Evolutionary conservation across 352 stramenopile genomes (phyloP), one percentile per base, ranked within the genome.

Genomic region (Phytophthora pini): DNA sequence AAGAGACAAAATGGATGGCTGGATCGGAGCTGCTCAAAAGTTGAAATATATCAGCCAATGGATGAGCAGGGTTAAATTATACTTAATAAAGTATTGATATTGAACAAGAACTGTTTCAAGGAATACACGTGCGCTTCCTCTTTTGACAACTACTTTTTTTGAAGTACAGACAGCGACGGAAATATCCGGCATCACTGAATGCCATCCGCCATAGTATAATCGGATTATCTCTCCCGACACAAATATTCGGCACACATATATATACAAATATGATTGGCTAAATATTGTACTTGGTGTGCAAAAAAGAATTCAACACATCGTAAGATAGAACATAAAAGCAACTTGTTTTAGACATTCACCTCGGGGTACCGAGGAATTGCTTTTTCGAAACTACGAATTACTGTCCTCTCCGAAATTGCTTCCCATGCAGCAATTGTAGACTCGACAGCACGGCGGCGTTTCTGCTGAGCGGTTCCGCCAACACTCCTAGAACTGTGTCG

Each of bases 1-100:
- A 56, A 56, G 10, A 41, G 50, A 22, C 17, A 17, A 10, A 65
- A 62, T 57, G 27, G 50, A 62, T 67, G 61, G 36, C 13, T 71
- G 55, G 61, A 61, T 54, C 53, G 24, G 46, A 53, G 48, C 38
- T 57, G 2, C 50, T 54, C 34, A 34, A 38, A 58, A 58, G 62
- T 6, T 29, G 20, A 32, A 24, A 3, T 11, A 0, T 17, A 10
- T 55, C 54, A 50, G 7, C 61, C 53, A 68, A 68, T 68, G 10
- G 15, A 34, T 10, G 29, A 31, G 27, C 27, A 9, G 0, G 27
- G 2, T 31, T 7, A 31, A 7, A 31, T 31, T 31, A 4, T 31
- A 31, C 7, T 31, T 20, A 20, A 20, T 20, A 20, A 20, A 20
- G 17, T 20, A 20, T 20, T 20, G 17, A 20, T 20, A 20, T 20